Evolutionary conservation across 139 green algal genomes (phyloP).

Genomic region (Gonium pectorale): DNA sequence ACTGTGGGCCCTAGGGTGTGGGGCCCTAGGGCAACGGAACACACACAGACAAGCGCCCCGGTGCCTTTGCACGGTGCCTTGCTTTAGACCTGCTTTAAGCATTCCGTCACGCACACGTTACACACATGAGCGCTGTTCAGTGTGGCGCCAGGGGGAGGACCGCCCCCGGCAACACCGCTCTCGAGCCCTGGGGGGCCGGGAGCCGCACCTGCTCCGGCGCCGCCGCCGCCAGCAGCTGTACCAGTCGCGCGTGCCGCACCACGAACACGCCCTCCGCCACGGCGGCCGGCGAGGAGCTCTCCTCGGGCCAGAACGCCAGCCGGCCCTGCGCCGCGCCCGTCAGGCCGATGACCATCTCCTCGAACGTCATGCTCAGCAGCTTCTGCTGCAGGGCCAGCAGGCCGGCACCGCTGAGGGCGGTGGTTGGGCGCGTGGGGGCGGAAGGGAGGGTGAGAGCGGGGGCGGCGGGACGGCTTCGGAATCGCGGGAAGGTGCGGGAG

Average conservation of each 20-base stretch:
- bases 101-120: too few species aligned
- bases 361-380: slow-evolving; percentile 59
- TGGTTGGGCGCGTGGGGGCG: not conserved
- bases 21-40: too few species aligned
- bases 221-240: slow-evolving; percentile 58
- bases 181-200: too few species aligned
- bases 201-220: slow-evolving; percentile 40
- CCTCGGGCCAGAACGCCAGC: not conserved
- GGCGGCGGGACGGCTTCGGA: not conserved
- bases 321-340: slow-evolving; percentile 1
- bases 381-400: slow-evolving; percentile 40
- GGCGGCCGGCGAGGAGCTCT: not conserved
- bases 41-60: too few species aligned
- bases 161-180: too few species aligned
- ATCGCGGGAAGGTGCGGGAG: not conserved
- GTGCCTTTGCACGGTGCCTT: too few species aligned
- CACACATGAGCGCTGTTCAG: too few species aligned
- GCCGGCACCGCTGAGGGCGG: slow-evolving; percentile 24
- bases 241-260: slow-evolving; percentile 62
- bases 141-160: too few species aligned
- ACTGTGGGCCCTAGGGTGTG: too few species aligned
- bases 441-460: not conserved
- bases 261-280: slow-evolving; percentile 69
- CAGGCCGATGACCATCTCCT: slow-evolving; percentile 50
- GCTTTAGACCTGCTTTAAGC: too few species aligned